Base-by-base conservation (phyloP, 176 grass and related monocot species). In the Aegilops sharonensis region DNA sequence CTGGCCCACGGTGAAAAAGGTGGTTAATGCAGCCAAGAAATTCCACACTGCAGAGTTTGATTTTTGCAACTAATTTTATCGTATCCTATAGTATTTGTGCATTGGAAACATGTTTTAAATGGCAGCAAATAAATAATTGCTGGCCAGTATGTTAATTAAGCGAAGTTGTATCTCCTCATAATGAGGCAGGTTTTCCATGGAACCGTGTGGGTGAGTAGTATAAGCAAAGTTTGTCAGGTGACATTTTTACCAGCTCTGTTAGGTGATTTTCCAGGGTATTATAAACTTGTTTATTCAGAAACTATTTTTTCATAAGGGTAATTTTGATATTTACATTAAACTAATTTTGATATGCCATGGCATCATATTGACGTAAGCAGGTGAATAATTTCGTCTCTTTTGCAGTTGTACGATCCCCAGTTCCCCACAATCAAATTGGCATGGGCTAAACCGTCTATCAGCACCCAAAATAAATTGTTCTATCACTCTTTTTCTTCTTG, bases 1-100 rank as follows among this genome's bases (percentile, higher is more conserved):
- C 83, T 68, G 45, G 83, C 48, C 83, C 83, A 85, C 67, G 83
- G 65, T 85, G 73, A 85, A 78, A 50, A 50, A 50, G 47, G 47
- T 5, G 13, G 47, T 50, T 50, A 15, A 50, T 50, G 47, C 47
- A 50, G 4, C 47, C 47, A 50, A 50, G 47, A 50, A 52, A 77
- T 35, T 50, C 7, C 27, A 35, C 23, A 11, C 25, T 68, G 25
- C 24, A 32, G 20, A 52, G 27, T 66, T 76, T 3, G 9, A 15
- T n/a, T 77, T 17, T 56, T 76, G 60, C 64, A 36, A 77, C 32
- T 78, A 9, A n/a, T n/a, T n/a, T n/a, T 39, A 59, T 36, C 0
- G 18, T 78, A 85, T 85, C 74, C 34, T 18, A 14, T 61, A 61
- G 3, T 61, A 61, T 57, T 40, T 64, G 8, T 52, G 65, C n/a